phyloP scores from a whole-genome alignment of 257 asterid genomes.

The Datura wrightii region DNA sequence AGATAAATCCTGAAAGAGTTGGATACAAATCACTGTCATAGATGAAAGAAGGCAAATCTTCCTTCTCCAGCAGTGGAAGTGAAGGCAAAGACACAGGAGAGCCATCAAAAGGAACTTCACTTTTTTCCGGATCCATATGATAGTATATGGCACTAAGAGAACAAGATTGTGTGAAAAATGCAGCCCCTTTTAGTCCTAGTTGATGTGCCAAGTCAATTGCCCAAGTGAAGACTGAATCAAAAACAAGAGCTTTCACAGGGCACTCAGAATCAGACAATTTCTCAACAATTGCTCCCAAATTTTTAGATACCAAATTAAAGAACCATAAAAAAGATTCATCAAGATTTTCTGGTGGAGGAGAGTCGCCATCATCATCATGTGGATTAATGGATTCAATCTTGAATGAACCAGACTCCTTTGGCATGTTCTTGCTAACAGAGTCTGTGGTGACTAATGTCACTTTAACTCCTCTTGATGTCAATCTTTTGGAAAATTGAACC shows the following conservation, averaged over 20 bases:
- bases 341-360: conserved; percentile 20
- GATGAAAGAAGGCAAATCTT: conserved; percentile 53
- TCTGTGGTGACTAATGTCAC: conserved; percentile 44
- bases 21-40: conserved; percentile 36
- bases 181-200: conserved; percentile 42
- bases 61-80: conserved; percentile 41
- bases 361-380: conserved; percentile 26
- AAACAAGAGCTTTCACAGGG: conserved; percentile 35
- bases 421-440: conserved; percentile 23
- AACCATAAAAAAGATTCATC: conserved; percentile 38
- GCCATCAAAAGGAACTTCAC: conserved; percentile 38
- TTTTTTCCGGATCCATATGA: conserved; percentile 43
- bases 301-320: not conserved
- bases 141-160: conserved; percentile 42
- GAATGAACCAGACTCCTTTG: conserved; percentile 28
- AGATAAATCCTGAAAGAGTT: not conserved
- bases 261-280: not conserved
- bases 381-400: conserved; percentile 39
- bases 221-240: conserved; percentile 43
- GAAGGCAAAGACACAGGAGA: conserved; percentile 39
- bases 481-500: conserved; percentile 52
- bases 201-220: conserved; percentile 35
- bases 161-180: conserved; percentile 54
- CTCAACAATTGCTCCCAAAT: conserved; percentile 40
- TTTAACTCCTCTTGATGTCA: conserved; percentile 46